Base-by-base conservation (phyloP, 2,329 filamentous ascomycete genomes). In the Bipolaris sorokiniana region DNA sequence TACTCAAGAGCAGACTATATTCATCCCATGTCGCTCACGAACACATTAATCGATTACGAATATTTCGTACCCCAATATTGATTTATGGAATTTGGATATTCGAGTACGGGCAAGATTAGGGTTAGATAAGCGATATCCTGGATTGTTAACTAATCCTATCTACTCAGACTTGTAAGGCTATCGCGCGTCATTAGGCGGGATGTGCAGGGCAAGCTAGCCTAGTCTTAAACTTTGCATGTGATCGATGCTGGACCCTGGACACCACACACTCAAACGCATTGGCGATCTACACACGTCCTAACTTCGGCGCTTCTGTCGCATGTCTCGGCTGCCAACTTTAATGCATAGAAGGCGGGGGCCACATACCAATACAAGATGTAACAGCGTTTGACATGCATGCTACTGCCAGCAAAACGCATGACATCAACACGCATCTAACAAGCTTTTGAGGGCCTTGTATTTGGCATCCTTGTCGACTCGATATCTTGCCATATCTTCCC, bases 401-500 rank as follows among this genome's bases (percentile, higher is more conserved):
- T n/a, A 26, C 46, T 37, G n/a, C 13, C 20, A 10, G 33, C 31
- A 18, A 16, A 22, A 23, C 16, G n/a, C n/a, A 16, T 48, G 46
- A 48, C 46, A 48, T 48, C 31, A 23, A 45, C 42, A 31, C 7
- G 23, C 42, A 13, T 20, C 10, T n/a, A 37, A 38, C 42, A 52
- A 45, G 48, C 37, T 37, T 51, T 53, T 16, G 28, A 22, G 34
- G 15, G 37, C 28, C 26, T 28, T 10, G 26, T 28, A 28, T 28
- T 9, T 28, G 7, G 26, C 18, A 57, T 54, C 55, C 51, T 33
- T 48, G 55, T 48, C 46, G 33, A 26, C n/a, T 46, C 7, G 22
- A 48, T 38, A 45, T 57, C 50, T 48, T 49, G 50, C 51, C 55
- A 57, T 54, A 46, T 36, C 46, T 41, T 16, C 41, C 54, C 54